Evolutionary conservation across 2,329 filamentous ascomycete genomes (phyloP), one percentile per base, ranked within the genome.

Genomic region (Calcarisporium arbuscula): DNA sequence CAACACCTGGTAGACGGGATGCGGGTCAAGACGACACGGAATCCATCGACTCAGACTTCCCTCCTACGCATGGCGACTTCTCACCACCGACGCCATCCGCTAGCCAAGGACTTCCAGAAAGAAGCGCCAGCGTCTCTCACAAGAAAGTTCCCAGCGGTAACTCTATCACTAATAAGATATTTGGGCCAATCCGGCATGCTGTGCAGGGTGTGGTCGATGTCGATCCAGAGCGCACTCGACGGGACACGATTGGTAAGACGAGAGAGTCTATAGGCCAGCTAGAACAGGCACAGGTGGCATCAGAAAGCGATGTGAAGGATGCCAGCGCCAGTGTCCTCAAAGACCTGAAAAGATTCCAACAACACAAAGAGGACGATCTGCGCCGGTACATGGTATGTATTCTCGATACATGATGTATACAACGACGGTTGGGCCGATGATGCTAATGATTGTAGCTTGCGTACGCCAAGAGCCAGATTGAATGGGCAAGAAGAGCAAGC

Each of bases 121-220:
- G 70, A 57, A 53, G 62, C 56, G 54, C 51, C 47, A 61, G 62
- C 50, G 46, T 51, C 23, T 52, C 58, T 12, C 88, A 95, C 61
- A 84, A 80, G 57, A 94, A 94, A 62, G 80, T 77, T 27, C 72
- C 82, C 3, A 94, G 86, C 52, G 80, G 85, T n/a, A 87, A 84
- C 49, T 95, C 92, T 43, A 89, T 96, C 42, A 89, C 89, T 2
- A 81, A 80, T 53, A 95, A 90, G 64, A 87, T 98, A 34, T 96
- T 98, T 57, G 92, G 90, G 1, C 85, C 89, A 9, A 82, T 98
- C 42, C 94, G 86, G 36, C 90, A 98, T 61, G 92, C 92, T 0
- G 87, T 96, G 21, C 87, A 96, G 53, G 92, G 92, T 5, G 90
- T 96, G 50, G 90, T 92, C 2, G 92, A 98, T 56, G 86, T 94